A percentile compares a stretch with the other conserved stretches of the same genome.
Conservation (phyloP, 306 rosid species). For the Prunus dulcis region DNA sequence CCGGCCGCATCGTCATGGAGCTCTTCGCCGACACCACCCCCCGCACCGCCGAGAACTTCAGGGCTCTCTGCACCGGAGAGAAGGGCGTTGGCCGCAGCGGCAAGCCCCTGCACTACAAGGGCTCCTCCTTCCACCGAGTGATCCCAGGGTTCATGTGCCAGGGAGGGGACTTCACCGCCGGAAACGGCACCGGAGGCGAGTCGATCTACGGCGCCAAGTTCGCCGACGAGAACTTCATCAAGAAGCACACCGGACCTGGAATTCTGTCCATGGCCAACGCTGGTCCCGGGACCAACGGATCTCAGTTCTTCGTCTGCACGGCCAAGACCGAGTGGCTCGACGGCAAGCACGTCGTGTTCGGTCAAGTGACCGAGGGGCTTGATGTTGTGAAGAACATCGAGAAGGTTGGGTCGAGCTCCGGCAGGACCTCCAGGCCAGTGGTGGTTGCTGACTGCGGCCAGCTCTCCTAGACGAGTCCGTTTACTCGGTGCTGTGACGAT, state of each 20-base stretch:
- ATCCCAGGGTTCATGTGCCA: constrained; percentile 92
- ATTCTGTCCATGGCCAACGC: constrained; percentile 88
- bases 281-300: constrained; percentile 85
- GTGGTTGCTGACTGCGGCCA: constrained; percentile 74
- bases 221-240: constrained; percentile 83
- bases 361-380: constrained; percentile 65
- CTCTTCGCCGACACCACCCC: constrained; percentile 77
- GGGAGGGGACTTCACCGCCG: constrained; percentile 94
- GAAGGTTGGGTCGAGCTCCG: constrained; percentile 70
- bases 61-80: constrained; percentile 98
- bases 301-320: constrained; percentile 94
- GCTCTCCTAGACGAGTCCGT: constrained; percentile 41
- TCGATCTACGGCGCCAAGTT: constrained; percentile 91
- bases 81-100: constrained; percentile 73
- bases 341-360: constrained; percentile 92
- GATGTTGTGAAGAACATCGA: constrained; percentile 62
- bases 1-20: constrained; percentile 79
- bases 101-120: constrained; percentile 84
- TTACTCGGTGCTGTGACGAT: neutral
- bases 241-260: constrained; percentile 91
- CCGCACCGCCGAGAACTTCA: constrained; percentile 83
- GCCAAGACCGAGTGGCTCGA: constrained; percentile 87
- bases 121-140: constrained; percentile 87
- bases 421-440: constrained; percentile 61
- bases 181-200: constrained; percentile 91